Evolutionary conservation across 192 early-diverging fungal species (phyloP), one percentile per base, ranked within the genome.

Genomic region (Borealophlyctis nickersoniae): DNA sequence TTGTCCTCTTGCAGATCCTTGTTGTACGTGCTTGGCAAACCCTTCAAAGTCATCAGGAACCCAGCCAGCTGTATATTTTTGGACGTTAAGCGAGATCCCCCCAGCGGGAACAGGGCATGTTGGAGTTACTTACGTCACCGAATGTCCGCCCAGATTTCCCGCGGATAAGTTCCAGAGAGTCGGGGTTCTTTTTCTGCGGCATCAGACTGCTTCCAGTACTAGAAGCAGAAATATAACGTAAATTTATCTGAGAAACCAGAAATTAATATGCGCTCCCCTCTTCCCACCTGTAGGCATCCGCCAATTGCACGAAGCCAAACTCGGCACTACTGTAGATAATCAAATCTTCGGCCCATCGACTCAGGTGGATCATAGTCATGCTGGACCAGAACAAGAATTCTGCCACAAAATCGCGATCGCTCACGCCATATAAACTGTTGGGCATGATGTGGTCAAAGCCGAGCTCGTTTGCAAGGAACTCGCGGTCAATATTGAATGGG

Each of bases 181-280:
- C 96, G 4, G 96, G 93, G 81, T 99, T 99, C 86, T 99, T 99
- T 78, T 99, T 99, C 68, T 99, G 96, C 30, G 96, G 96, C 96
- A 99, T 99, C 76, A 99, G 74, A 63, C 90, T 92, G 75, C 89
- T 91, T 24, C 96, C 96, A 35, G 96, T 99, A 67, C 92, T 92
- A 71, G 52, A 72, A 35, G 60, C 19, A 5, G 30, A 24, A 7
- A 63, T 13, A 26, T 52, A 34, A 67, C 23, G 52, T 53, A 32
- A 66, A 7, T 23, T 28, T 23, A 36, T n/a, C n/a, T n/a, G n/a
- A n/a, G n/a, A n/a, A n/a, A n/a, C n/a, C n/a, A n/a, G n/a, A 53
- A 30, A 34, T 24, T 26, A 31, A 49, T 70, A 26, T 56, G 31
- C 30, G 23, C 32, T 64, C 19, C 45, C 2, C 31, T 1, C 58